phyloP scores from a whole-genome alignment of 2,329 filamentous ascomycete genomes.

The Sarocladium strictum region DNA sequence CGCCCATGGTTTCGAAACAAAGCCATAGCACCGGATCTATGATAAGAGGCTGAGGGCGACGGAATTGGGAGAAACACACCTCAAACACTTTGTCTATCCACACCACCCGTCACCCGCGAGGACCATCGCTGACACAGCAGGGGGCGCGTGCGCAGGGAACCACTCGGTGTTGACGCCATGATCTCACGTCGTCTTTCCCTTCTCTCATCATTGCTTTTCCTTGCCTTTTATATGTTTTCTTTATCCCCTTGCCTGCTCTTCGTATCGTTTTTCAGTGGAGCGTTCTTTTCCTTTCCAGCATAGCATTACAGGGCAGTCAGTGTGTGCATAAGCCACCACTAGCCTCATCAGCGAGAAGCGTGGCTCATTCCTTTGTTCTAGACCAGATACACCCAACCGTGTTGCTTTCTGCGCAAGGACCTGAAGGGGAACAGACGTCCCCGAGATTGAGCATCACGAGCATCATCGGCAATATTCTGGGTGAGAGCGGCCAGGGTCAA shows the following conservation, averaged over 20 bases:
- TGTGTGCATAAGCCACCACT: background rate
- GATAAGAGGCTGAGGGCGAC: too few species aligned
- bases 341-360: background rate
- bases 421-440: too few species aligned
- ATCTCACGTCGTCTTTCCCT: background rate
- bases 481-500: too few species aligned
- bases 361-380: constrained; percentile 1
- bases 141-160: background rate
- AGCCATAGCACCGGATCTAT: background rate
- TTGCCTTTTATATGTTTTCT: background rate
- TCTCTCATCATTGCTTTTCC: background rate
- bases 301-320: too few species aligned
- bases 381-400: too few species aligned
- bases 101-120: background rate
- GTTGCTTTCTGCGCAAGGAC: too few species aligned
- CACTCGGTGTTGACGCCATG: background rate
- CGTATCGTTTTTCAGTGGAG: too few species aligned
- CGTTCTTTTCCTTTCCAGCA: too few species aligned
- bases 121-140: background rate
- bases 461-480: too few species aligned
- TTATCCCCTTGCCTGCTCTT: too few species aligned
- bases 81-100: constrained; percentile 3
- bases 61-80: background rate
- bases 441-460: too few species aligned
- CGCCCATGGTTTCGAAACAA: background rate